These are phyloP conservation scores for Pseudogymnoascus sp. DNA, from an alignment of 2,329 filamentous ascomycete genomes.

Conservation along the genomic window DNA sequence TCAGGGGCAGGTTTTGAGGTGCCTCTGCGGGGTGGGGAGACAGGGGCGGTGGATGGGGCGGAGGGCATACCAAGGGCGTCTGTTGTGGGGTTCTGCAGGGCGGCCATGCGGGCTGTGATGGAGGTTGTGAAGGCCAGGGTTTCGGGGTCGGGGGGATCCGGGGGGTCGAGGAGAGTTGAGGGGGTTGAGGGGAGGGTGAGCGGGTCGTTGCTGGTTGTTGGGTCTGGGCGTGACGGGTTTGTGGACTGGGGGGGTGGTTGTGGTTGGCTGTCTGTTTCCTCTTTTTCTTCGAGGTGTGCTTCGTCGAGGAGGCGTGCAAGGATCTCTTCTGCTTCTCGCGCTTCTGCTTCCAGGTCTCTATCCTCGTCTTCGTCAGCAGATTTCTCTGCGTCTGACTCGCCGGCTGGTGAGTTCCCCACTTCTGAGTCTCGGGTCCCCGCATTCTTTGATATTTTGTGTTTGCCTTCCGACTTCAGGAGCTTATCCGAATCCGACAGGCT, in stretches of 20 bases:
- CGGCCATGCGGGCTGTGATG: constrained; percentile 26
- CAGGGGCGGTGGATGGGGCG: constrained; percentile 22
- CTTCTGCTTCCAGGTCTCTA: constrained; percentile 28
- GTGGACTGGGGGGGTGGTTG: neutral
- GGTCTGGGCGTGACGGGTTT: neutral
- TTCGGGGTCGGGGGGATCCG: constrained; percentile 12
- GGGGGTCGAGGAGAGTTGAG: constrained; percentile 16
- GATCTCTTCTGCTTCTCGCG: constrained; percentile 26
- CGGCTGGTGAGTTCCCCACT: constrained; percentile 28
- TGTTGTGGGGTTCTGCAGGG: constrained; percentile 17
- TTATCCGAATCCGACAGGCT: neutral
- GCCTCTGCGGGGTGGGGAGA: constrained; percentile 14
- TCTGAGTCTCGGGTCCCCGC: neutral
- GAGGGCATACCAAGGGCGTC: constrained; percentile 25
- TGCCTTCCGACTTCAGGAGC: neutral
- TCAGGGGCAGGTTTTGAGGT: constrained; percentile 49
- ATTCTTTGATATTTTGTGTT: neutral
- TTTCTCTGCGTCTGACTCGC: constrained; percentile 36
- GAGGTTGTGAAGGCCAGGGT: constrained; percentile 24
- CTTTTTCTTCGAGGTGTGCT: constrained; percentile 20
- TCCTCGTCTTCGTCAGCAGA: constrained; percentile 31
- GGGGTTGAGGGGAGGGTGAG: constrained; percentile 19
- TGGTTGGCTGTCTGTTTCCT: constrained; percentile 9
- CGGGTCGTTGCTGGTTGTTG: constrained; percentile 18
- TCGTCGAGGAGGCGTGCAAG: constrained; percentile 26